Evolutionary conservation across 768 basidiomycete species (phyloP).

Genomic region (Naganishia friedmannii): DNA sequence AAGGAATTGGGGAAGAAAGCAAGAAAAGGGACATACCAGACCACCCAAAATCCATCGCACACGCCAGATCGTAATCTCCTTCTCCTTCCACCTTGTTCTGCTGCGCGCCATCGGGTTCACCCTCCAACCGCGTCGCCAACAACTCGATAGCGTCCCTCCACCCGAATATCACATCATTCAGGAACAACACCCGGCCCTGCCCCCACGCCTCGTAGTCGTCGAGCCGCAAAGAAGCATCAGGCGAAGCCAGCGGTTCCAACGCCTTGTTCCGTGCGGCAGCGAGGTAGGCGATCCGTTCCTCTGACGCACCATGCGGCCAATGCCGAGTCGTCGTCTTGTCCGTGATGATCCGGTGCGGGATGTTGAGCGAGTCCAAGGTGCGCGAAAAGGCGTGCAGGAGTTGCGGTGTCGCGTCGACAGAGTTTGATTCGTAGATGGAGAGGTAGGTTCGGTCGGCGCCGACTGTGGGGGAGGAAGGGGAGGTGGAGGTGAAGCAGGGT

Average conservation of each 20-base stretch:
- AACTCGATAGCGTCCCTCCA: slow-evolving; percentile 55
- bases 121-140: slow-evolving; percentile 38
- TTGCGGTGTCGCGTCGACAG: slow-evolving; percentile 48
- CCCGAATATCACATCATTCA: slow-evolving; percentile 56
- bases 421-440: slow-evolving; percentile 55
- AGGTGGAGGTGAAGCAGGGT: background rate
- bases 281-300: slow-evolving; percentile 53
- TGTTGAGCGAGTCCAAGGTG: slow-evolving; percentile 39
- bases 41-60: slow-evolving; percentile 54
- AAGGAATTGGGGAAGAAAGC: background rate
- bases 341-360: slow-evolving; percentile 50
- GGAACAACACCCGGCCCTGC: slow-evolving; percentile 51
- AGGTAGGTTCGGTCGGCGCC: slow-evolving; percentile 56
- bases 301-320: slow-evolving; percentile 42
- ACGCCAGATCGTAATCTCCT: slow-evolving; percentile 55
- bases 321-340: slow-evolving; percentile 39
- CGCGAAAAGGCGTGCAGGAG: slow-evolving; percentile 47
- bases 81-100: slow-evolving; percentile 31
- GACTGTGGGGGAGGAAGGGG: slow-evolving; percentile 32
- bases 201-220: slow-evolving; percentile 17
- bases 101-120: background rate
- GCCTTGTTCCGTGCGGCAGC: slow-evolving; percentile 55
- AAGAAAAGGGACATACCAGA: slow-evolving; percentile 32
- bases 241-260: slow-evolving; percentile 55
- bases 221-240: slow-evolving; percentile 38